Base-by-base conservation (phyloP, 2,329 filamentous ascomycete species). In the Ceratocystis colombiana region DNA sequence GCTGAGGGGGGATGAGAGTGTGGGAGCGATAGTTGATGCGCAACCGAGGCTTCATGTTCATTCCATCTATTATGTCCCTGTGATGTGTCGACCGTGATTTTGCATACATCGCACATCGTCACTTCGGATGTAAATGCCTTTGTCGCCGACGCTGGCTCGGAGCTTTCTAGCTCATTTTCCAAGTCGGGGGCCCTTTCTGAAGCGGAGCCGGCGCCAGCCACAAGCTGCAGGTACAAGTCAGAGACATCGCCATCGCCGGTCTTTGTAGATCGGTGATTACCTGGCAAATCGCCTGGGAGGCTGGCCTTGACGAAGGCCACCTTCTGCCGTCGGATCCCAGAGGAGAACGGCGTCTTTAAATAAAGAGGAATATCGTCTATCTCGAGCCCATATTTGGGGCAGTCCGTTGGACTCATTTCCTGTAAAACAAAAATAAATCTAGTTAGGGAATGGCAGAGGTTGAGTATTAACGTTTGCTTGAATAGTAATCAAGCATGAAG, bases 1-100 rank as follows among this genome's bases (percentile, higher is more conserved):
- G 86, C 80, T 0, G 88, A 90, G 0, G 88, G 88, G 5, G 87
- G 87, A 67, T 88, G 84, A 0, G 86, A 87, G 72, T 90, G 87
- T 3, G 79, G 74, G 1, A 90, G 77, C 68, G 82, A 85, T 46
- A 88, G 81, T 76, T 91, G 88, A 72, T 92, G 89, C 5, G 85
- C 84, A 65, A 89, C 79, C 41, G 82, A 86, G 30, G 80, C 77
- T 71, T 84, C 82, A 73, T 88, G 88, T 45, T 68, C 71, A 5
- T 67, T 68, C 65, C 63, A 41, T 63, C 72, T 68, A n/a, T 68
- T 66, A 64, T 68, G 64, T 12, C 69, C 45, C 55, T 68, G 61
- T 12, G 67, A 65, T 41, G 69, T 66, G 5, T 74, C 72, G 61
- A 77, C 70, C 5, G 74, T 71, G 4, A 77, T 68, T 17, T 71